Evolutionary conservation across 2,329 filamentous ascomycete species (phyloP).

Genomic region (Fusarium hostae): DNA sequence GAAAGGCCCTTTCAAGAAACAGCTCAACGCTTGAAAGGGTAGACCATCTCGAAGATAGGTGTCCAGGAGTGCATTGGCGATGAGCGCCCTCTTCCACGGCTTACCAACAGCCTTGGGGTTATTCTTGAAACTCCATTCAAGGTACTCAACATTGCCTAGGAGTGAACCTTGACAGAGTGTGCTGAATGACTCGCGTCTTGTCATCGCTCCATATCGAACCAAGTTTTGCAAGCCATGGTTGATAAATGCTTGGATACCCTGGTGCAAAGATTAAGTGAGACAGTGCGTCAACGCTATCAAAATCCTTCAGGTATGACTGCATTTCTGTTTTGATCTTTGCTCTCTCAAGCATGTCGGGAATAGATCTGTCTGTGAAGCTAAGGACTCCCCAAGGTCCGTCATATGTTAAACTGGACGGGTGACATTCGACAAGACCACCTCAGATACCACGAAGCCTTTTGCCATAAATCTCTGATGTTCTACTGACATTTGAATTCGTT

Average conservation of each 20-base stretch:
- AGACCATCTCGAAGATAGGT: not conserved
- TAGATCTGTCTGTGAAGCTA: not conserved
- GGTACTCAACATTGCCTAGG: not conserved
- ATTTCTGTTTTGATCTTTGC: not conserved
- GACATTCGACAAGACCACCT: not conserved
- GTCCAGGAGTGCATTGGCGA: not conserved
- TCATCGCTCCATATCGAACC: not conserved
- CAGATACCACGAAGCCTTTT: not conserved
- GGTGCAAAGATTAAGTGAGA: not conserved
- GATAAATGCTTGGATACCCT: not conserved
- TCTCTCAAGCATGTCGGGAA: not conserved
- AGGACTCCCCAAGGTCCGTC: not conserved
- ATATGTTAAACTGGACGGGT: accelerated
- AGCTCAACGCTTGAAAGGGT: not conserved
- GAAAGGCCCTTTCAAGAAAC: not conserved
- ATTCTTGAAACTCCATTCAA: not conserved
- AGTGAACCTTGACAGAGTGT: not conserved
- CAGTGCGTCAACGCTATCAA: not conserved
- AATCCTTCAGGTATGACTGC: not conserved
- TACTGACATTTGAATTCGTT: not conserved
- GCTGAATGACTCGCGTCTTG: not conserved
- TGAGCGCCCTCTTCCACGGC: not conserved
- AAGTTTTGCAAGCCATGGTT: not conserved
- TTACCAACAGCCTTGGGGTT: not conserved
- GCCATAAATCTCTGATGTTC: not conserved